Base-by-base conservation (phyloP, 257 asterid genomes). In the Ballota nigra region DNA sequence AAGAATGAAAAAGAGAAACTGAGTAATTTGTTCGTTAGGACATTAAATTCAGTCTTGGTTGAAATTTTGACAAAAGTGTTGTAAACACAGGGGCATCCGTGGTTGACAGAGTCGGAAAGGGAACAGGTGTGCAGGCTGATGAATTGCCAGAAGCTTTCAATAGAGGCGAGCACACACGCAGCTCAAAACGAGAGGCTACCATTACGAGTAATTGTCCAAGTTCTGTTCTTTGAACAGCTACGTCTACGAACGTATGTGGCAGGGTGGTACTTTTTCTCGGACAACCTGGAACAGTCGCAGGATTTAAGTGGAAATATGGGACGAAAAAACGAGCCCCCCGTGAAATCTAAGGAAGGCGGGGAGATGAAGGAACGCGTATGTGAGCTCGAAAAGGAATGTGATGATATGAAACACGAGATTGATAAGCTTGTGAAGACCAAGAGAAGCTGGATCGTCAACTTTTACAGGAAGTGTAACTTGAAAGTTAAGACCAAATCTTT, bases 151-250 rank as follows among this genome's bases (percentile, higher is more conserved):
- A 86, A 81, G 74, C 80, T 86, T 19, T 86, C 91, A 4, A 58
- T 83, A 28, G 88, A 83, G 40, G 91, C 85, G 28, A 74, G 84
- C 81, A 79, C 81, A 1, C 83, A 81, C 29, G 91, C 91, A 40
- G 85, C 91, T n/a, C 86, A 83, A 24, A 86, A 86, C 28, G 83
- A 81, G 85, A 75, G 86, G 72, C 82, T 86, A 3, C 91, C 91
- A 1, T 43, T 83, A 10, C 75, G 91, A 11, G 81, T 82, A 24
- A 57, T 83, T 1, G 82, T 83, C 76, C 91, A 83, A 63, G 85
- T 83, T 22, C 78, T 86, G 1, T 83, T 86, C 82, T 79, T 79
- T n/a, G 88, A 86, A 63, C 91, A 86, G 84, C 80, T 81, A 12
- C 85, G 79, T 1, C 82, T 86, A 0, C 83, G 84, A 8, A 77